phyloP scores from a whole-genome alignment of 169 alveolate genomes.

The Perkinsus marinus region DNA sequence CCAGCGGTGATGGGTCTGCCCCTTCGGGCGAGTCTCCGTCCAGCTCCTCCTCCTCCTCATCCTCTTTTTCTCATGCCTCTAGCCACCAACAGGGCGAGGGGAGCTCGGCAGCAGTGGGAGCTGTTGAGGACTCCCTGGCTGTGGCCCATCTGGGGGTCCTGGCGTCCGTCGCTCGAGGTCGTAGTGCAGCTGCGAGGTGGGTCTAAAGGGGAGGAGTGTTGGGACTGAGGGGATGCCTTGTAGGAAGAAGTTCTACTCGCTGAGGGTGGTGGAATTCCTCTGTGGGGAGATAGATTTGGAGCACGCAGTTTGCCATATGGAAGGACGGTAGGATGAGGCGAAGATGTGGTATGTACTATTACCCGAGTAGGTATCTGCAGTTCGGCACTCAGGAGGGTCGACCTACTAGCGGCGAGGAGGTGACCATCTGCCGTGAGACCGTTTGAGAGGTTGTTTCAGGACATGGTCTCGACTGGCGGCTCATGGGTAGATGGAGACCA shows the following conservation, averaged over 20 bases:
- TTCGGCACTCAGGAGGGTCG: too few relatives aligned
- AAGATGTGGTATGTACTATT: too few relatives aligned
- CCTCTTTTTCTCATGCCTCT: neutral
- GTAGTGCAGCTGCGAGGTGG: neutral
- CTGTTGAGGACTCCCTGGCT: neutral
- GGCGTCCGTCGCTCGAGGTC: neutral
- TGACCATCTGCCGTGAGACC: too few relatives aligned
- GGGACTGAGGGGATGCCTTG: neutral
- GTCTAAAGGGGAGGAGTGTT: neutral
- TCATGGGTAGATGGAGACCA: too few relatives aligned
- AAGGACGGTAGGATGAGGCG: neutral
- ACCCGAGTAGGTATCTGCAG: too few relatives aligned
- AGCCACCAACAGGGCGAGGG: neutral
- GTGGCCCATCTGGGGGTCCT: neutral
- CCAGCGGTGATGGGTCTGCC: neutral
- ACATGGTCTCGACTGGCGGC: too few relatives aligned
- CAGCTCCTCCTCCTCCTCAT: neutral
- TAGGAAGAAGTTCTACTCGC: neutral
- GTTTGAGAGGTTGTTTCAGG: too few relatives aligned
- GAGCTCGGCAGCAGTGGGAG: too few relatives aligned
- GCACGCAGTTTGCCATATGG: neutral
- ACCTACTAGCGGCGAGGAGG: too few relatives aligned
- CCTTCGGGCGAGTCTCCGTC: neutral
- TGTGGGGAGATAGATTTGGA: neutral
- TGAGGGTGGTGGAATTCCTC: neutral